Percentiles rank a stretch among this genome's conserved stretches.
phyloP scores from a whole-genome alignment of 768 basidiomycete genomes.

The Russula ochroleuca region DNA sequence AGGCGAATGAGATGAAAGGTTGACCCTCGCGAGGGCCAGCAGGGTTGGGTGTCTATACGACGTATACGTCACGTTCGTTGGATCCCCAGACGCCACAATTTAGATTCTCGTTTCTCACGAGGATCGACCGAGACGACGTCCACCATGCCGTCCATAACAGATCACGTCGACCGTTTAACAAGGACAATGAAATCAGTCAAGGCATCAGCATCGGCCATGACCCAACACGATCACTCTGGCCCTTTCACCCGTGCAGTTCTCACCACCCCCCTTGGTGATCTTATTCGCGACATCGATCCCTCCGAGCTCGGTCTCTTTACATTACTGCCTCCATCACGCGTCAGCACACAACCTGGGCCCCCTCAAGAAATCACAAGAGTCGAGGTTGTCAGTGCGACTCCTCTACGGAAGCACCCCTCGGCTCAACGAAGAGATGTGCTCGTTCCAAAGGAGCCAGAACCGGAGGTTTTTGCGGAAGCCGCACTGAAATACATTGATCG shows the following conservation, averaged over 20 bases:
- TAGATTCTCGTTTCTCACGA: not conserved
- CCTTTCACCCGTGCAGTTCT: slow-evolving; percentile 68
- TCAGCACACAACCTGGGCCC: slow-evolving; percentile 31
- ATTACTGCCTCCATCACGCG: slow-evolving; percentile 41
- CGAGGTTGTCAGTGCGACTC: slow-evolving; percentile 67
- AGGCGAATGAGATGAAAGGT: not conserved
- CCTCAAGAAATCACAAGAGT: slow-evolving; percentile 52
- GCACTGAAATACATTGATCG: slow-evolving; percentile 72
- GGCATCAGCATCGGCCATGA: slow-evolving; percentile 39
- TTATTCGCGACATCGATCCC: slow-evolving; percentile 75
- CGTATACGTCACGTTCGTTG: not conserved
- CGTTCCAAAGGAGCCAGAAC: slow-evolving; percentile 48
- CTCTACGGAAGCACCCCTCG: slow-evolving; percentile 49
- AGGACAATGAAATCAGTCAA: slow-evolving; percentile 50
- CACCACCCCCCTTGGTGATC: slow-evolving; percentile 57
- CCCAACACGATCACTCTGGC: slow-evolving; percentile 23
- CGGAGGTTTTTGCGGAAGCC: slow-evolving; percentile 72
- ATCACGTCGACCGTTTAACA: slow-evolving; percentile 64
- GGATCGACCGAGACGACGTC: not conserved
- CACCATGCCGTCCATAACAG: slow-evolving; percentile 53
- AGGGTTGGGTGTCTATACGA: too few species aligned
- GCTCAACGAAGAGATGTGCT: slow-evolving; percentile 35
- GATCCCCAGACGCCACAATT: not conserved
- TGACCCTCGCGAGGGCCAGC: not conserved
- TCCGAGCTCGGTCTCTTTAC: slow-evolving; percentile 77